Evolutionary conservation across 1,284 basidiomycete genomes (phyloP).

Genomic region (Cyathus pygmaeus): DNA sequence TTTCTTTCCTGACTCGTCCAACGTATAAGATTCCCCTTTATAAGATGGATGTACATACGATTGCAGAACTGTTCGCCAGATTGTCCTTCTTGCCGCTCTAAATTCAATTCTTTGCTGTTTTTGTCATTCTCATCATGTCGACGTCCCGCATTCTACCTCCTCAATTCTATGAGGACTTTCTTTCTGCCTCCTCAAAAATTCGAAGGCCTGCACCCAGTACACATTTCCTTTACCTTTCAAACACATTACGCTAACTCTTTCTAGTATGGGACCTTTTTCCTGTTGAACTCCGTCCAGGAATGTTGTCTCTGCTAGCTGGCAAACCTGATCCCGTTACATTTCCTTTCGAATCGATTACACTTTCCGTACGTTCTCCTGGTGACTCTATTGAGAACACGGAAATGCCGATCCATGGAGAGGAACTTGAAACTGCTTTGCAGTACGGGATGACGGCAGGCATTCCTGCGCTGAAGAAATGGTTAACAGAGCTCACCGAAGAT

Average conservation of each 20-base stretch:
- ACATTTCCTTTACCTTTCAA: slow-evolving; percentile 21
- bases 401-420: slow-evolving; percentile 60
- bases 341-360: slow-evolving; percentile 80
- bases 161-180: slow-evolving; percentile 59
- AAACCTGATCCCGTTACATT: slow-evolving; percentile 88
- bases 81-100: too few species aligned
- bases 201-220: slow-evolving; percentile 65
- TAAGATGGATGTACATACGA: too few species aligned
- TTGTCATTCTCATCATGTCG: too few species aligned
- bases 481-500: slow-evolving; percentile 68
- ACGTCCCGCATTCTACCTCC: slow-evolving; percentile 41
- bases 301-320: slow-evolving; percentile 84
- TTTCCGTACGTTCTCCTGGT: slow-evolving; percentile 60
- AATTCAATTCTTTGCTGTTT: too few species aligned
- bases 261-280: slow-evolving; percentile 70
- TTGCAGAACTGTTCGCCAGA: too few species aligned
- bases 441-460: slow-evolving; percentile 81
- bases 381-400: slow-evolving; percentile 47
- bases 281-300: slow-evolving; percentile 76
- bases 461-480: slow-evolving; percentile 68
- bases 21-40: too few species aligned
- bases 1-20: too few species aligned
- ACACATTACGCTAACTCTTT: neutral
- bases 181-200: slow-evolving; percentile 61
- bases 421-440: slow-evolving; percentile 73